Percentiles rank a stretch among this genome's conserved stretches.
Conservation (phyloP, 371 early-diverging fungal species). For the Mortierella sp. region DNA sequence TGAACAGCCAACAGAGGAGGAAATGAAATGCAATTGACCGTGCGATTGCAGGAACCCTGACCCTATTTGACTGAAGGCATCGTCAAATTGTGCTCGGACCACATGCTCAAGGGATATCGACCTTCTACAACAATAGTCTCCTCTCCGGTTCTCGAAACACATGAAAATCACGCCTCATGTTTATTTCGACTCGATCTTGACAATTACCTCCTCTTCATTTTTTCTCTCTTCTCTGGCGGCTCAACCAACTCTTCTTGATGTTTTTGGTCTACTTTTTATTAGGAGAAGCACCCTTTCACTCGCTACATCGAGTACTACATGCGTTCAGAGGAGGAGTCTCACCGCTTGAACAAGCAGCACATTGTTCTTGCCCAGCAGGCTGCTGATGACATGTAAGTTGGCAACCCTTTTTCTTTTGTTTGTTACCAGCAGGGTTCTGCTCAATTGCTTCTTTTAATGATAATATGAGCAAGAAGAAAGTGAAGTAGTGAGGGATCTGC, state of each 20-base stretch:
- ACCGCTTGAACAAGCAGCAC: constrained; percentile 46
- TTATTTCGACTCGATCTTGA: background rate
- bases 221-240: background rate
- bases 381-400: constrained; percentile 32
- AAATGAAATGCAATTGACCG: no score
- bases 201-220: background rate
- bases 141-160: no score
- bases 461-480: no score
- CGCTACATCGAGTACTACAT: constrained; percentile 55
- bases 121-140: no score
- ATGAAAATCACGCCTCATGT: background rate
- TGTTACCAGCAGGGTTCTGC: background rate
- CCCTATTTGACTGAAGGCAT: no score
- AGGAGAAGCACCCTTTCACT: constrained; percentile 54
- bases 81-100: no score
- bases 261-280: background rate
- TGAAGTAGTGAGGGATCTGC: no score
- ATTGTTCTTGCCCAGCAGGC: constrained; percentile 38
- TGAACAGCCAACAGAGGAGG: no score
- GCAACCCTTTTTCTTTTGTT: no score
- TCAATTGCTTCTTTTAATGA: background rate
- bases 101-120: no score
- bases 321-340: constrained; percentile 52
- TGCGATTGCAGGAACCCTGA: no score
- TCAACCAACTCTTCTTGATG: no score